Percentiles rank a stretch among this genome's conserved stretches.
These are phyloP conservation scores for Strobilomyces echinocephalus DNA, from an alignment of 768 basidiomycete genomes.

Conservation along the genomic window DNA sequence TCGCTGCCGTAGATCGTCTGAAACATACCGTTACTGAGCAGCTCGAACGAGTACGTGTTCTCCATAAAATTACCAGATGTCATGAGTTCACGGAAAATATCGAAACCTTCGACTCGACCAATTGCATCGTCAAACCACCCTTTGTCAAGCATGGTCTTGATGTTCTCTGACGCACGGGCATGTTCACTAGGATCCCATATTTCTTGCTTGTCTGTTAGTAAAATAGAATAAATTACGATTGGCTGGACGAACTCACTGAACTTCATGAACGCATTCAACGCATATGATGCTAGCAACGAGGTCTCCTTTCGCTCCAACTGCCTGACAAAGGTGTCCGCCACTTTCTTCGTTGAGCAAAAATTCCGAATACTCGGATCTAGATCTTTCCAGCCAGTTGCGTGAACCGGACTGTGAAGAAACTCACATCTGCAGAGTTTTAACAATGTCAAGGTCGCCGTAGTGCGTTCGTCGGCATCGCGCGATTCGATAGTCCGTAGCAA, in stretches of 20 bases:
- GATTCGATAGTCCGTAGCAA: neutral
- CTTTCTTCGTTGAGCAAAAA: neutral
- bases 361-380: neutral
- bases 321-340: neutral
- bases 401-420: neutral
- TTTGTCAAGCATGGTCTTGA: neutral
- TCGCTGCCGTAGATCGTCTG: neutral
- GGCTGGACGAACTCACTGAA: neutral
- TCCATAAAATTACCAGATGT: neutral
- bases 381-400: neutral
- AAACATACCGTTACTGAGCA: neutral
- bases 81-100: neutral
- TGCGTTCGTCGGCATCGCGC: neutral
- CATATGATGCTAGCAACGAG: neutral
- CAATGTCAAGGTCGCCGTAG: slow-evolving; percentile 3
- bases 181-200: neutral
- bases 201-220: neutral
- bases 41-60: neutral
- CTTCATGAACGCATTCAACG: neutral
- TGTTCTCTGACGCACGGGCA: neutral
- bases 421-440: slow-evolving; percentile 10
- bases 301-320: neutral
- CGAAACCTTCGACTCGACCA: neutral
- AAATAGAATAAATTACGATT: neutral
- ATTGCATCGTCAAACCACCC: neutral